Percentiles rank a stretch among this genome's conserved stretches.
Evolutionary conservation across 306 rosid genomes (phyloP).

Genomic region (Inga laurina): DNA sequence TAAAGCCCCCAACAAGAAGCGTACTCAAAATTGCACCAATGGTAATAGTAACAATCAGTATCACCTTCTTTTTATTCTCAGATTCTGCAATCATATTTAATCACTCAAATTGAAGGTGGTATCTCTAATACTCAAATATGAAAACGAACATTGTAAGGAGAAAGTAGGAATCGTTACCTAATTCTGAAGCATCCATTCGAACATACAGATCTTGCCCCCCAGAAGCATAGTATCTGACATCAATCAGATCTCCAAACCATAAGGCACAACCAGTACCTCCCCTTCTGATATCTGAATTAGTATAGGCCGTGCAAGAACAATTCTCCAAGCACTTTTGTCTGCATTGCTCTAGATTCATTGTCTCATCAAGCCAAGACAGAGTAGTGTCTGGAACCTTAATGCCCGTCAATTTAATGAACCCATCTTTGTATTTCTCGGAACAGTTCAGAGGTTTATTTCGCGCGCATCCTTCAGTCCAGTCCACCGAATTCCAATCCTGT

Average conservation of each 20-base stretch:
- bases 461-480: neutral
- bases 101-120: neutral
- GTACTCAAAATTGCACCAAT: neutral
- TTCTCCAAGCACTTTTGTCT: neutral
- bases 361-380: neutral
- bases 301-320: conserved; percentile 8
- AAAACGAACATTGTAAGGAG: neutral
- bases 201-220: neutral
- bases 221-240: neutral
- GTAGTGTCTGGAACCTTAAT: neutral
- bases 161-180: neutral
- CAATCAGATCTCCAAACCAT: neutral
- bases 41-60: neutral
- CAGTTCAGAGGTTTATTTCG: neutral
- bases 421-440: neutral
- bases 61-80: neutral
- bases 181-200: neutral
- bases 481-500: neutral
- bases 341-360: neutral
- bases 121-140: neutral
- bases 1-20: neutral
- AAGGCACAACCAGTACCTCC: neutral
- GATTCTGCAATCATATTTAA: neutral
- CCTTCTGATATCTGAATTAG: neutral
- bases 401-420: neutral